Conservation (phyloP, 108 stramenopile genomes). For the Epithemia pelagica region DNA sequence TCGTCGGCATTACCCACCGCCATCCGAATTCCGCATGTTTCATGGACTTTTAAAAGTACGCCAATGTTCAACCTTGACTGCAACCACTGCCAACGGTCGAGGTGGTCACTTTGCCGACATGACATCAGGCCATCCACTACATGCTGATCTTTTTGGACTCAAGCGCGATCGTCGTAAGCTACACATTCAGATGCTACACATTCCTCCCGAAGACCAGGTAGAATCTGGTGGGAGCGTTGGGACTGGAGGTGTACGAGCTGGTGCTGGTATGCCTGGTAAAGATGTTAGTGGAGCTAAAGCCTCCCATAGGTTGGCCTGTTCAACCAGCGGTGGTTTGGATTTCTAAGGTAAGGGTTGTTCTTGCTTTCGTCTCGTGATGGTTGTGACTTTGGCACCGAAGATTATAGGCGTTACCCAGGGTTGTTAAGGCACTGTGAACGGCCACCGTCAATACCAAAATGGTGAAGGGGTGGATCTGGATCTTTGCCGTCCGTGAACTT, state of each 20-base stretch:
- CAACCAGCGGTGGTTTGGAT: constrained; percentile 31
- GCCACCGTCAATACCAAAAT: neutral
- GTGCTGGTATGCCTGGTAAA: constrained; percentile 20
- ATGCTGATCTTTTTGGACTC: constrained; percentile 62
- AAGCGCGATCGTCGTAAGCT: constrained; percentile 81
- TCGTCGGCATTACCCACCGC: constrained; percentile 49
- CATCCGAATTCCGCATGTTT: constrained; percentile 70
- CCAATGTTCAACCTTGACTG: constrained; percentile 55
- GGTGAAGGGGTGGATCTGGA: neutral
- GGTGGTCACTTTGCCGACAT: constrained; percentile 56
- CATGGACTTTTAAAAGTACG: constrained; percentile 60
- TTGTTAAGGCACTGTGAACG: neutral
- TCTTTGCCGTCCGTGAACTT: neutral
- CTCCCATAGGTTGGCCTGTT: constrained; percentile 20
- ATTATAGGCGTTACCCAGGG: constrained; percentile 11
- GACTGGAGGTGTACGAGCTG: constrained; percentile 33
- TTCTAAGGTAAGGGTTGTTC: constrained; percentile 24
- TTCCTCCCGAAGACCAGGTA: constrained; percentile 72
- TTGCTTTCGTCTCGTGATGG: neutral
- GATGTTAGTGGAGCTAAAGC: neutral
- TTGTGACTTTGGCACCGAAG: neutral
- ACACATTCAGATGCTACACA: constrained; percentile 65
- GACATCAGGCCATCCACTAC: constrained; percentile 48
- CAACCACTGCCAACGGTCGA: constrained; percentile 28
- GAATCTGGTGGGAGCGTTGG: constrained; percentile 37